Percentiles rank a stretch among this genome's conserved stretches.
Evolutionary conservation across 2,329 filamentous ascomycete species (phyloP).

Genomic region (Penicillium sp.): DNA sequence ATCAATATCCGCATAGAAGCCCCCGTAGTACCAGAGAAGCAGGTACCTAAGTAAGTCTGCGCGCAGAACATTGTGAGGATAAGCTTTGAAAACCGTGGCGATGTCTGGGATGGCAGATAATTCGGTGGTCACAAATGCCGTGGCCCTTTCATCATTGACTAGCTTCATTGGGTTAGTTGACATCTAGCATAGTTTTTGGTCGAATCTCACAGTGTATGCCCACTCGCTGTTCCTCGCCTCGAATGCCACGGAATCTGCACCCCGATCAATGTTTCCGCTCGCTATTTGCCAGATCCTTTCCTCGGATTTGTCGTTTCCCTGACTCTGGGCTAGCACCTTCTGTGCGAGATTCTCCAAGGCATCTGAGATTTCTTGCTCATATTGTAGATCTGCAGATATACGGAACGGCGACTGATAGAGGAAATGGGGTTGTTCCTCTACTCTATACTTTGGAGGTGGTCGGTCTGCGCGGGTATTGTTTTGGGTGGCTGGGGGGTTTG

Average conservation of each 20-base stretch:
- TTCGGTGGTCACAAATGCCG: not conserved
- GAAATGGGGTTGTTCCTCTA: conserved; percentile 4
- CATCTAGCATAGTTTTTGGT: not conserved
- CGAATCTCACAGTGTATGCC: not conserved
- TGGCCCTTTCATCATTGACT: conserved; percentile 2
- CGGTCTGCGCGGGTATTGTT: conserved; percentile 3
- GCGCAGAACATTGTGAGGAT: conserved; percentile 52
- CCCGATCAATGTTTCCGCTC: not conserved
- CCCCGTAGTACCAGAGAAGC: conserved; percentile 38
- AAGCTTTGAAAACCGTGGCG: conserved; percentile 25
- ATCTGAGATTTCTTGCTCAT: not conserved
- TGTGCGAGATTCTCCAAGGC: not conserved
- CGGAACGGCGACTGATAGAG: conserved; percentile 1
- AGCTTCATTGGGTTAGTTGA: not conserved
- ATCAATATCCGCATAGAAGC: conserved; percentile 40
- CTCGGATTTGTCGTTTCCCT: not conserved
- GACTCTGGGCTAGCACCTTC: not conserved
- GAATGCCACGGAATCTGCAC: not conserved
- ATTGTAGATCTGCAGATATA: not conserved
- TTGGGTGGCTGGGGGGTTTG: not conserved
- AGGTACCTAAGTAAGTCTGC: conserved; percentile 49
- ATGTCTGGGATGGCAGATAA: conserved; percentile 2
- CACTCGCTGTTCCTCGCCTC: not conserved
- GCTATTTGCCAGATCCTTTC: conserved; percentile 7
- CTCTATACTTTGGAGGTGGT: conserved; percentile 16